phyloP scores from a whole-genome alignment of 345 rosid genomes.

The Eucalyptus caleyi region DNA sequence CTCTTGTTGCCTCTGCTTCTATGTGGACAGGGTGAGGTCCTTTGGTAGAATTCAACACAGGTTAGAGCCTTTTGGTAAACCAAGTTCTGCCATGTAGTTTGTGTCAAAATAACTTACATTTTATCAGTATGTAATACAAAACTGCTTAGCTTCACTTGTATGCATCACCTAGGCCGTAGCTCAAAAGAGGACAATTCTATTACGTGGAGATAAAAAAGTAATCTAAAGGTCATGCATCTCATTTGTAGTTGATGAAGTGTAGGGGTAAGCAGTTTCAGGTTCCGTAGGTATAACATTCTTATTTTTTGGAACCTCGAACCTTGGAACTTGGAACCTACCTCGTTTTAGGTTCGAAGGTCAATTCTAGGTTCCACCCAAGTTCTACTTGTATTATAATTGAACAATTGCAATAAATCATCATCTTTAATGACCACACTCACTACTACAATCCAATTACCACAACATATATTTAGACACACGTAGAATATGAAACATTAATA shows the following conservation, averaged over 20 bases:
- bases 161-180: not conserved
- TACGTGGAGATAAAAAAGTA: not conserved
- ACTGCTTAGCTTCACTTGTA: not conserved
- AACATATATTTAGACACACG: too few relatives aligned
- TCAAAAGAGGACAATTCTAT: not conserved
- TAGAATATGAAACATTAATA: too few relatives aligned
- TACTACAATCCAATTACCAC: too few relatives aligned
- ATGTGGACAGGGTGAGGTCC: not conserved
- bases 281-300: fast-evolving
- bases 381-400: too few relatives aligned
- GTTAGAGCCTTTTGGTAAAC: not conserved
- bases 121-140: not conserved
- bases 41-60: not conserved
- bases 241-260: not conserved
- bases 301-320: too few relatives aligned
- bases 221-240: not conserved
- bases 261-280: too few relatives aligned
- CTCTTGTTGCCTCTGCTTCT: not conserved
- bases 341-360: too few relatives aligned
- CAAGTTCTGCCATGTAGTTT: not conserved
- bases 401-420: too few relatives aligned
- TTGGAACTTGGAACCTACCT: too few relatives aligned
- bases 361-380: too few relatives aligned
- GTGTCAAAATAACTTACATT: not conserved
- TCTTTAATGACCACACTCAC: too few relatives aligned